phyloP scores from a whole-genome alignment of 164 flowering plant species.

The Echeveria elegans region DNA sequence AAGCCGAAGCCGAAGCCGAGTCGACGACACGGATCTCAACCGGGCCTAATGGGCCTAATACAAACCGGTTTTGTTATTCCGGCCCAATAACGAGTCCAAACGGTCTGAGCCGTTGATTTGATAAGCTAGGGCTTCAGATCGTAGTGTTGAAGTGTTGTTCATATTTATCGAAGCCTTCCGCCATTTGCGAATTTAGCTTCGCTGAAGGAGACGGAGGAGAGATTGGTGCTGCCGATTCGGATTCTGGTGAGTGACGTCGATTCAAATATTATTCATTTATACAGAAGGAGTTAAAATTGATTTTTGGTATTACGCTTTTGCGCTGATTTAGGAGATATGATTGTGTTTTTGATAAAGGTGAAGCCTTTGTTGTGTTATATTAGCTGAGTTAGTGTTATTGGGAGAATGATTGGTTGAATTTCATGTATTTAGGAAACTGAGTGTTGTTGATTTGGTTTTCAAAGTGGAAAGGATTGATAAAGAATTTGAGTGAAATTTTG shows the following conservation, averaged over 20 bases:
- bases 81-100: background rate
- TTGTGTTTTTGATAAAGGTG: background rate
- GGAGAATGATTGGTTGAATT: no score
- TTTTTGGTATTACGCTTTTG: background rate
- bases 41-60: background rate
- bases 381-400: no score
- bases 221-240: background rate
- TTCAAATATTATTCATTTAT: background rate
- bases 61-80: background rate
- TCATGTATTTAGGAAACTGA: no score
- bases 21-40: background rate
- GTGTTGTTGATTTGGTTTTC: no score
- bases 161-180: background rate
- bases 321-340: background rate
- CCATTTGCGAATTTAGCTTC: background rate
- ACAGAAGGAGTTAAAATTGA: no score
- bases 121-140: constrained; percentile 4
- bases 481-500: no score
- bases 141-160: background rate
- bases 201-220: no score
- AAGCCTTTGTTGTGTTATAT: background rate
- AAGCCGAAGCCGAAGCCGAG: no score
- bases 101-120: background rate
- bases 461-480: no score
- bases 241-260: background rate